Base-by-base conservation (phyloP, 2,329 filamentous ascomycete genomes). In the Neopestalotiopsis sp. region DNA sequence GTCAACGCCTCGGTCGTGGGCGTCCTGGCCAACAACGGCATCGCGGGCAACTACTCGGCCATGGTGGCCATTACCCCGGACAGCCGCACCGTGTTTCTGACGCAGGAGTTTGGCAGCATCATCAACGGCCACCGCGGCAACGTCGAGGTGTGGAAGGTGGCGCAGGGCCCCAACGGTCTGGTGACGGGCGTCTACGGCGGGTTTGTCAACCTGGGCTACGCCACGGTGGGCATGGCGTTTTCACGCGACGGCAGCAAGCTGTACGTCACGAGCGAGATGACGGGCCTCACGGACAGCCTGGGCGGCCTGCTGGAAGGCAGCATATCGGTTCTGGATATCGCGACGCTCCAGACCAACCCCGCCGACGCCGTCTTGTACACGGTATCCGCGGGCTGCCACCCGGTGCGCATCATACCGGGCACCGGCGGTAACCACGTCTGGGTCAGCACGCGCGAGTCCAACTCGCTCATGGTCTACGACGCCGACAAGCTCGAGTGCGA, bases 81-180 rank as follows among this genome's bases (percentile, higher is more conserved):
- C 32, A 49, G 24, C 32, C 42, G 32, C 12, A 57, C 13, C 52
- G 64, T 66, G 10, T 66, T 66, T 17, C 30, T 66, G 28, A 57
- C 64, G 20, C 64, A 66, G 64, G 64, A 66, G 49, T 58, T 57
- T n/a, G 64, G 64, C 14, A 66, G 64, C 20, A 7, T 28, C 14
- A 12, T 56, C 49, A 66, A 42, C n/a, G 34, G 34, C 24, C 52
- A 66, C 10, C 20, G 17, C 13, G 64, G 64, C 7, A 40, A 38
- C 14, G 14, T 66, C n/a, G 64, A 66, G 52, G 64, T 66, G 24
- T 66, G 42, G 42, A 40, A 66, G n/a, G 64, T 66, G 28, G 7
- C 24, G 13, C 24, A 24, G 52, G 24, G 13, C 17, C 24, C 42
- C 17, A 38, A 57, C 20, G 64, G 45, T 14, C 10, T 32, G n/a